Conservation (phyloP, 495 filamentous ascomycete species). For the Bombardia bombarda region DNA sequence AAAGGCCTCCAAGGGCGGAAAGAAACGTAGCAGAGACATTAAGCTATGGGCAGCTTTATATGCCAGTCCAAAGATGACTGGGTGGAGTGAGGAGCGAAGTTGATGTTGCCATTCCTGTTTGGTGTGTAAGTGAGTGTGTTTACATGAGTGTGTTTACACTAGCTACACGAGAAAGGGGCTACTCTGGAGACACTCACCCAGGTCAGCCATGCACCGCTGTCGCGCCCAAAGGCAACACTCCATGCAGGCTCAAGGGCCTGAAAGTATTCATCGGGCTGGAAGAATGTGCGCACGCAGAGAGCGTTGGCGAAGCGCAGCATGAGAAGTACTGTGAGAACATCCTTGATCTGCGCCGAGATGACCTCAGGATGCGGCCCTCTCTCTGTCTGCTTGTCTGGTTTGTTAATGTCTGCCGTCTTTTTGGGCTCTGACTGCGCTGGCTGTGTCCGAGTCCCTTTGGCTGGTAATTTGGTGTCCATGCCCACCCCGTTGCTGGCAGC, state of each 20-base stretch:
- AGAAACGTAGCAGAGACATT: constrained; percentile 41
- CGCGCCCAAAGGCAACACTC: constrained; percentile 71
- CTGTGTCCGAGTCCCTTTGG: too few species aligned
- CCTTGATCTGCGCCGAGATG: constrained; percentile 22
- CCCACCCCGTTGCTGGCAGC: too few species aligned
- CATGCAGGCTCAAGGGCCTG: constrained; percentile 95
- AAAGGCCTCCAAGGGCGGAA: constrained; percentile 44
- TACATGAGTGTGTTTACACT: not conserved
- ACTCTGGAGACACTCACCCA: constrained; percentile 66
- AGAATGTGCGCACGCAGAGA: constrained; percentile 82
- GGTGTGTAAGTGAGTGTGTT: not conserved
- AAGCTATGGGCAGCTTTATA: constrained; percentile 56
- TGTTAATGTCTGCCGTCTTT: not conserved
- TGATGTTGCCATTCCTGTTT: constrained; percentile 86
- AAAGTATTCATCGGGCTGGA: constrained; percentile 99
- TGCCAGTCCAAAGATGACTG: constrained; percentile 67
- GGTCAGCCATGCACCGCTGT: constrained; percentile 84
- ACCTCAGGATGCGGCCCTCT: constrained; percentile 18
- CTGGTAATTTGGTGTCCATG: not conserved
- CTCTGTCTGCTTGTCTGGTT: not conserved
- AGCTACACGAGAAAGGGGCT: not conserved
- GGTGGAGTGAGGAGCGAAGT: constrained; percentile 88
- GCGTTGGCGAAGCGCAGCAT: constrained; percentile 78
- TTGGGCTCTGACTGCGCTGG: not conserved
- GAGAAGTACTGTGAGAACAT: constrained; percentile 57